A percentile compares a stretch with the other conserved stretches of the same genome.
These are phyloP conservation scores for Paecilomyces variotii DNA, from an alignment of 2,329 filamentous ascomycete genomes.

Conservation along the genomic window DNA sequence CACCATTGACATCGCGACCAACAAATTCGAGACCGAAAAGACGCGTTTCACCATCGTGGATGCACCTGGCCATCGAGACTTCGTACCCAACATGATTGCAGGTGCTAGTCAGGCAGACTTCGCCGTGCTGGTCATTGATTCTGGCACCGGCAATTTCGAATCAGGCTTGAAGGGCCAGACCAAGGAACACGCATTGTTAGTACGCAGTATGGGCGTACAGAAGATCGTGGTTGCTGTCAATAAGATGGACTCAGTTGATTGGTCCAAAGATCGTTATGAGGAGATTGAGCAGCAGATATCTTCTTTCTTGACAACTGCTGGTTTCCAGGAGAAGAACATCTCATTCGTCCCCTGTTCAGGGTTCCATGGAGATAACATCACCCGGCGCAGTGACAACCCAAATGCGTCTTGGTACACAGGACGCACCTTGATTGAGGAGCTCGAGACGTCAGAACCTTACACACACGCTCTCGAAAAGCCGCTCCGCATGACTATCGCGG, in stretches of 20 bases:
- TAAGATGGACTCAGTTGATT: constrained; percentile 81
- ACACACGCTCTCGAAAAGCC: constrained; percentile 66
- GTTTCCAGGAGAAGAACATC: constrained; percentile 73
- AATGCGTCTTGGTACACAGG: constrained; percentile 72
- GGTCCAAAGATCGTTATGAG: constrained; percentile 75
- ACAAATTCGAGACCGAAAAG: constrained; percentile 82
- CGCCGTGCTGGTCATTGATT: constrained; percentile 88
- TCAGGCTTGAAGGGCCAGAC: constrained; percentile 90
- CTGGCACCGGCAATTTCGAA: constrained; percentile 84
- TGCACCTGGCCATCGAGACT: constrained; percentile 88
- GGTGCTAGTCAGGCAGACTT: constrained; percentile 94
- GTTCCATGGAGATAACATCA: constrained; percentile 78
- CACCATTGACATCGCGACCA: constrained; percentile 93
- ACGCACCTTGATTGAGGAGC: constrained; percentile 68
- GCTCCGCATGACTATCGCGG: constrained; percentile 75
- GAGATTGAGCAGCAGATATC: constrained; percentile 78
- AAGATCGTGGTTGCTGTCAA: constrained; percentile 86
- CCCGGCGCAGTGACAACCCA: constrained; percentile 37
- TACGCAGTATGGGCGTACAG: constrained; percentile 84
- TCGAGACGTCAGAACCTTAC: constrained; percentile 74
- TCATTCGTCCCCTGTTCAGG: constrained; percentile 87
- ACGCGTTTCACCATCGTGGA: constrained; percentile 91
- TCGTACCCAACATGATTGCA: constrained; percentile 98
- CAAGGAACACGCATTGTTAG: constrained; percentile 80
- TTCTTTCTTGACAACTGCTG: constrained; percentile 72